Percentiles rank a stretch among this genome's conserved stretches.
phyloP scores from a whole-genome alignment of 1,284 basidiomycete genomes.

The Porodaedalea pini region DNA sequence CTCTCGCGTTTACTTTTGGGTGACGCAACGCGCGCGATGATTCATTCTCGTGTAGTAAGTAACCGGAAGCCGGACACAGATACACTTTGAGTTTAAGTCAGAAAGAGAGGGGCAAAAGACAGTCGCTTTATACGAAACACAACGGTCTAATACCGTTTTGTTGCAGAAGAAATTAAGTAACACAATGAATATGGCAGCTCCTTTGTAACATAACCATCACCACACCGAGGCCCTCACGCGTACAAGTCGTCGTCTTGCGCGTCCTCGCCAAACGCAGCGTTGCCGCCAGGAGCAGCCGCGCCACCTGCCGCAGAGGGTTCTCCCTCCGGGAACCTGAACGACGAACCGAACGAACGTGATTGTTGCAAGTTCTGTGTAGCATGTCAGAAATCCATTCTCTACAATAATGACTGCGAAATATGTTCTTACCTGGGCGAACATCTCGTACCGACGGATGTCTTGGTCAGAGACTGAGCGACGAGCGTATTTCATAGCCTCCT shows the following conservation, averaged over 20 bases:
- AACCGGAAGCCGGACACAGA: too few relatives aligned
- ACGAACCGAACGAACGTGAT: slow-evolving; percentile 81
- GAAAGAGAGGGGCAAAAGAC: too few relatives aligned
- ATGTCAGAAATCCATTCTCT: slow-evolving; percentile 14
- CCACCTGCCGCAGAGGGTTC: slow-evolving; percentile 43
- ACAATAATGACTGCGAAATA: slow-evolving; percentile 6
- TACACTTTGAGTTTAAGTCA: too few relatives aligned
- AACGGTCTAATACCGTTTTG: neutral
- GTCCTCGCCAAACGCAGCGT: slow-evolving; percentile 79
- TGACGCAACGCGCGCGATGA: slow-evolving; percentile 1
- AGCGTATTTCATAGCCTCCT: slow-evolving; percentile 95
- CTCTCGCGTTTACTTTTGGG: neutral
- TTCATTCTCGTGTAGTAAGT: neutral
- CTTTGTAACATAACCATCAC: too few relatives aligned
- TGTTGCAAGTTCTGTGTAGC: slow-evolving; percentile 74
- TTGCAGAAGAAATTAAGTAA: neutral
- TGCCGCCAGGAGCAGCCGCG: slow-evolving; percentile 49
- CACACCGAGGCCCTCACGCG: slow-evolving; percentile 37
- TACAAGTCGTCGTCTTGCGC: slow-evolving; percentile 86
- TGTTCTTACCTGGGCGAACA: slow-evolving; percentile 71
- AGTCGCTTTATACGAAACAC: neutral
- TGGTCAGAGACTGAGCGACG: slow-evolving; percentile 90
- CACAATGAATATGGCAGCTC: neutral
- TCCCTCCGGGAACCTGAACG: slow-evolving; percentile 96
- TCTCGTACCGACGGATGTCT: slow-evolving; percentile 93